Conservation (phyloP, 1,139 yeast species). For the Geotrichum histeridarum region DNA sequence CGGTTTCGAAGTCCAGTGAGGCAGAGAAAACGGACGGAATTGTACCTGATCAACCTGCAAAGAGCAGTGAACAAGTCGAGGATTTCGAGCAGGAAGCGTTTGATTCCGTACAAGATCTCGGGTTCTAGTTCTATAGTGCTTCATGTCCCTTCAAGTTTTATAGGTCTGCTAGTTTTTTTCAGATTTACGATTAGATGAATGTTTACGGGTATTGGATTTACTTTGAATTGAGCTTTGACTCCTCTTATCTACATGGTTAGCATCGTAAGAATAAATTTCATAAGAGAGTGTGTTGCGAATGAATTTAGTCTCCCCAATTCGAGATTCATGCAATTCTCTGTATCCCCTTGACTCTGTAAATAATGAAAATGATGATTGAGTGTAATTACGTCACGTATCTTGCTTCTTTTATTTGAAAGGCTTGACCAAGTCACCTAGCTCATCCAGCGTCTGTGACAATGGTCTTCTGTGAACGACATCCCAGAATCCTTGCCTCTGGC, state of each 20-base stretch:
- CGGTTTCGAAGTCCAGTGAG: background rate
- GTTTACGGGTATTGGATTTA: too few relatives aligned
- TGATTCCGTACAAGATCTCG: conserved; percentile 16
- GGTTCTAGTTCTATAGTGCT: background rate
- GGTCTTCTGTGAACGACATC: conserved; percentile 80
- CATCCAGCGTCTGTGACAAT: conserved; percentile 70
- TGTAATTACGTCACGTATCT: background rate
- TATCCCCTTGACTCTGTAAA: background rate
- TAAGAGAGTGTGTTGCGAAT: too few relatives aligned
- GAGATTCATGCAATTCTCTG: too few relatives aligned
- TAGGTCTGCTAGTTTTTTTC: too few relatives aligned
- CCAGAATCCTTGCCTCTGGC: conserved; percentile 68
- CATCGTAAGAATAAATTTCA: too few relatives aligned
- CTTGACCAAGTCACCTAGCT: conserved; percentile 50
- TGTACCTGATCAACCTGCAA: too few relatives aligned
- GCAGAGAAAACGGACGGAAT: background rate
- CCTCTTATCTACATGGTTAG: too few relatives aligned
- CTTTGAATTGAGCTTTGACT: too few relatives aligned
- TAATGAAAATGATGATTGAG: conserved; percentile 7
- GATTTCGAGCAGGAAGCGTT: conserved; percentile 17
- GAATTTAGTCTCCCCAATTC: too few relatives aligned
- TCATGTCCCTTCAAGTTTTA: too few relatives aligned
- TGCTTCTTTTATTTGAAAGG: conserved; percentile 21
- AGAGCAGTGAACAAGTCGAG: background rate
- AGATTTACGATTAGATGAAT: too few relatives aligned